Conservation (phyloP, 2,329 filamentous ascomycete species). For the Cryphonectria naterciae region DNA sequence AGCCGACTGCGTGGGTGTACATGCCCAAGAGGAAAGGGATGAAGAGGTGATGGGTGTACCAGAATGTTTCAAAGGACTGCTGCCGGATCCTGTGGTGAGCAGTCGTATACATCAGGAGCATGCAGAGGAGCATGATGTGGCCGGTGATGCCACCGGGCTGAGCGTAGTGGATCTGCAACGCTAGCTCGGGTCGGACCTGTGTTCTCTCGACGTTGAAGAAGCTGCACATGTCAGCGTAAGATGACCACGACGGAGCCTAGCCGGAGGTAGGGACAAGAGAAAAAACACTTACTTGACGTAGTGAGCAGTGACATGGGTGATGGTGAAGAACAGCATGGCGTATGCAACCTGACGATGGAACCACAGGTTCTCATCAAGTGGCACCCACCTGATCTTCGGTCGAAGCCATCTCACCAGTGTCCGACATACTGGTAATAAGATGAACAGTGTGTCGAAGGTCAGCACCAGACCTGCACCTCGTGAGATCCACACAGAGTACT, state of each 20-base stretch:
- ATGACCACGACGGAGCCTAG: too few relatives aligned
- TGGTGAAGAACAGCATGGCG: conserved; percentile 79
- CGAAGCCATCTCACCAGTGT: conserved; percentile 83
- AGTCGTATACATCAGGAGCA: conserved; percentile 97
- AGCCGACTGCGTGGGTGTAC: conserved; percentile 94
- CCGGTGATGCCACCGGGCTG: conserved; percentile 91
- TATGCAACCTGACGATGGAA: conserved; percentile 97
- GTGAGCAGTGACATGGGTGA: conserved; percentile 76
- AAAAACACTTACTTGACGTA: conserved; percentile 79
- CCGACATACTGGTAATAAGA: conserved; percentile 91
- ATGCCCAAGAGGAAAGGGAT: conserved; percentile 91
- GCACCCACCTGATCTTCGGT: conserved; percentile 85
- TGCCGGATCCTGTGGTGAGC: conserved; percentile 92
- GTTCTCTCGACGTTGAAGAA: conserved; percentile 93
- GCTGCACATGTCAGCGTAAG: conserved; percentile 46
- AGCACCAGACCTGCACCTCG: conserved; percentile 88
- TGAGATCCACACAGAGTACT: conserved; percentile 93
- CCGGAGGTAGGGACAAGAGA: not conserved
- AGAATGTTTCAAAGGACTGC: conserved; percentile 97
- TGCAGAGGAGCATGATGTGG: conserved; percentile 98
- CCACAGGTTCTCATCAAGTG: conserved; percentile 96
- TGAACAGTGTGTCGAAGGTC: conserved; percentile 82
- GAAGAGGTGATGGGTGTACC: conserved; percentile 99
- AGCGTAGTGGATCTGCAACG: conserved; percentile 88
- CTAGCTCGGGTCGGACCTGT: conserved; percentile 79